These are phyloP conservation scores for Porphyrellus sp. DNA, from an alignment of 1,284 basidiomycete species.

Conservation along the genomic window DNA sequence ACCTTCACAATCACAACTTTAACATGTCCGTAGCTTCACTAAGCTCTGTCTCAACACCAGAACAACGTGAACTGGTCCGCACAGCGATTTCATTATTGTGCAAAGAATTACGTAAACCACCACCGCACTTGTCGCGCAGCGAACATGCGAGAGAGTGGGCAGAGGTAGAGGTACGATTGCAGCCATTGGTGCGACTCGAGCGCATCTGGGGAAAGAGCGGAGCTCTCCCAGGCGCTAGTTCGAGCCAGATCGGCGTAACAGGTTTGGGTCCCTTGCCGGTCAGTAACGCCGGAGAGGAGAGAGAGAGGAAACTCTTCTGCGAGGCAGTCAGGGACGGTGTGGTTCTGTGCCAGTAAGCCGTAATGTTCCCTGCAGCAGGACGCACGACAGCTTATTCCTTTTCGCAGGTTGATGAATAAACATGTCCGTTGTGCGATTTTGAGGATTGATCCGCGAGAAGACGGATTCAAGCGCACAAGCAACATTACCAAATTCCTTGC, in stretches of 20 bases:
- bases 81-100: conserved; percentile 59
- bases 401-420: conserved; percentile 67
- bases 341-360: conserved; percentile 81
- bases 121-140: conserved; percentile 47
- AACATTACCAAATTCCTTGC: conserved; percentile 76
- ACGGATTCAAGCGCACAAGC: conserved; percentile 58
- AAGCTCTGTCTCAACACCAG: conserved; percentile 42
- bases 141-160: conserved; percentile 59
- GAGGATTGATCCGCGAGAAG: conserved; percentile 64
- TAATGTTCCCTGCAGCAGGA: conserved; percentile 3
- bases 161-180: conserved; percentile 67
- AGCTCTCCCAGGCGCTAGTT: conserved; percentile 38
- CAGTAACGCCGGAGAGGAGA: conserved; percentile 62
- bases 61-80: conserved; percentile 62
- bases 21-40: conserved; percentile 58
- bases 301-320: conserved; percentile 67
- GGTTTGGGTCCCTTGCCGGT: conserved; percentile 38
- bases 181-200: conserved; percentile 61
- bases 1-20: conserved; percentile 48
- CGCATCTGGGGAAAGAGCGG: conserved; percentile 64
- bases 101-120: conserved; percentile 59
- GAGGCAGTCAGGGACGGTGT: conserved; percentile 80
- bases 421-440: conserved; percentile 58
- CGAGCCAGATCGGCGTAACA: conserved; percentile 41
- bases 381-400: background rate